Conservation (phyloP, 2,329 filamentous ascomycete species). For the Monascus ruber region DNA sequence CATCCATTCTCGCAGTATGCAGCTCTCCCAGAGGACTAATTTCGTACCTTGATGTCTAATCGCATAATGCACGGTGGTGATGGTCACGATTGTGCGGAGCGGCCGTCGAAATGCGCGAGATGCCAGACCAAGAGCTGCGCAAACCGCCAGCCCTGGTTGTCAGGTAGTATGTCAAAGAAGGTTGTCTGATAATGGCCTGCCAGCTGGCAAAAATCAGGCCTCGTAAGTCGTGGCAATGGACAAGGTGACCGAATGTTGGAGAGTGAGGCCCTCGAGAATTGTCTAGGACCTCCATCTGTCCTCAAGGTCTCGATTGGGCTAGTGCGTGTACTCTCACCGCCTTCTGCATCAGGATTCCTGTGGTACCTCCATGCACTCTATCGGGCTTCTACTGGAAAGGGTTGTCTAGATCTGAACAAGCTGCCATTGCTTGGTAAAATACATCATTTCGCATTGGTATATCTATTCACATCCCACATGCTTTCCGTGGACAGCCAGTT, state of each 20-base stretch:
- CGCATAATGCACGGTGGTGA: slow-evolving; percentile 38
- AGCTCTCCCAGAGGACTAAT: slow-evolving; percentile 2
- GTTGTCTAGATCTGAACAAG: too few relatives aligned
- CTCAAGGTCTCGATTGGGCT: slow-evolving; percentile 19
- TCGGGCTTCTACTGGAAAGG: too few relatives aligned
- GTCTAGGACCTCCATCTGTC: slow-evolving; percentile 18
- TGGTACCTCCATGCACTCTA: too few relatives aligned
- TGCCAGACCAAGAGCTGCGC: slow-evolving; percentile 22
- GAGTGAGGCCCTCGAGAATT: slow-evolving; percentile 5
- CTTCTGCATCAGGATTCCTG: slow-evolving; percentile 7
- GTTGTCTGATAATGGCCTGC: slow-evolving; percentile 2
- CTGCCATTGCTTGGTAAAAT: too few relatives aligned
- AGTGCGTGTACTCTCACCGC: slow-evolving; percentile 15
- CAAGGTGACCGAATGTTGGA: slow-evolving; percentile 3
- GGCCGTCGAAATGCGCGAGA: slow-evolving; percentile 17
- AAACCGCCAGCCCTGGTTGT: slow-evolving; percentile 17
- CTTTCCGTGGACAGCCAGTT: too few relatives aligned
- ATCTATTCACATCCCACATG: too few relatives aligned
- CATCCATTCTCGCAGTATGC: not conserved
- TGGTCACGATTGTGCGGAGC: slow-evolving; percentile 20
- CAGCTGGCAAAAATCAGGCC: slow-evolving; percentile 4
- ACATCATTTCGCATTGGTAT: too few relatives aligned
- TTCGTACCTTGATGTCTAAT: slow-evolving; percentile 48
- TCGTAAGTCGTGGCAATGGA: slow-evolving; percentile 9
- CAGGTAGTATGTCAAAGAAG: slow-evolving; percentile 2